Base-by-base conservation (phyloP, 164 flowering plant genomes). In the Macadamia integrifolia region DNA sequence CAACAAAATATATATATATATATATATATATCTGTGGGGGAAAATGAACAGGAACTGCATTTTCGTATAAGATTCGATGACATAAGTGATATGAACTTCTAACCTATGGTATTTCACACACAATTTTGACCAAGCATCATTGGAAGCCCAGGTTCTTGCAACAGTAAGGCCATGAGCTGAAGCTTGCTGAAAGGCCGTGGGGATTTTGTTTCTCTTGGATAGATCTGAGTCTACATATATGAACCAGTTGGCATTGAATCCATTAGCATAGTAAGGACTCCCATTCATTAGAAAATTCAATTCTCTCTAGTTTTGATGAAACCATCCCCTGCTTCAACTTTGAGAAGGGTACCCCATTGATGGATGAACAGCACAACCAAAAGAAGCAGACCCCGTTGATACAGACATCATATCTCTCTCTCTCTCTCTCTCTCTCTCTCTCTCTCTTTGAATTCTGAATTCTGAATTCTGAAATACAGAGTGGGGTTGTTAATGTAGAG, bases 191-290 rank as follows among this genome's bases (percentile, higher is more conserved):
- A 92, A 87, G 1, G 82, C 88, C 59, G 83, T 55, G 0, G 94
- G 64, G 14, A 88, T 81, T 72, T 85, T 87, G 74, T 63, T 18
- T 72, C 86, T 82, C 75, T 77, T 81, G 35, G 90, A 81, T 32
- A 90, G 85, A 53, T 87, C 83, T 28, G 92, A 78, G 13, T 82
- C 96, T 15, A 81, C 23, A 61, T 65, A 76, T 94, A 92, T 90
- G 43, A 92, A 66, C 98, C 98, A 92, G 68, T 92, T 90, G 8
- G 98, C 91, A 77, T 92, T 92, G 78, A 92, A 92, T 59, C 98
- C 98, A 75, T 92, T 86, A 23, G 81, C 84, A 71, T 82, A 86
- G 60, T 76, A 92, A 9, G 98, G 88, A 53, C 63, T 73, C 9
- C 90, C 93, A 53, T 92, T 84, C 70, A 85, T 64, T 73, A 82